Evolutionary conservation across 2,329 filamentous ascomycete species (phyloP).

Genomic region (Hymenoscyphus repandus): DNA sequence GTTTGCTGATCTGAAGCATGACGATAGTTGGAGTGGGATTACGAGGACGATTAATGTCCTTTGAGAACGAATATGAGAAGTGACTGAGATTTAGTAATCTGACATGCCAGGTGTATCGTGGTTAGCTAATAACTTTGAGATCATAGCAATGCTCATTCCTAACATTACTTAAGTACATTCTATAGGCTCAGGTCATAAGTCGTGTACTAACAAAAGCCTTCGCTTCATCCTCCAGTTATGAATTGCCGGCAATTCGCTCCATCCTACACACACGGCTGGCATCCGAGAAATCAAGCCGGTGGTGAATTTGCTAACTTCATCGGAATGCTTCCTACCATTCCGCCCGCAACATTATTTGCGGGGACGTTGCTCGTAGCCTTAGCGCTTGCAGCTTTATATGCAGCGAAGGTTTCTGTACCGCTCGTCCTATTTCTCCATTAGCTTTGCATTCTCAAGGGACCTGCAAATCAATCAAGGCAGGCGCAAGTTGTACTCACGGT

Average conservation of each 20-base stretch:
- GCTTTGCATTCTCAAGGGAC: neutral
- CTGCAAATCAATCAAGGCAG: neutral
- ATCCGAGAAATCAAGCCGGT: neutral
- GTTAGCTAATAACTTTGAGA: too few species aligned
- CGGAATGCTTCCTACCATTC: neutral
- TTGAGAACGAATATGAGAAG: too few species aligned
- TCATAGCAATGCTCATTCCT: too few species aligned
- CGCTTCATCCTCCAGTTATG: too few species aligned
- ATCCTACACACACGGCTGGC: neutral
- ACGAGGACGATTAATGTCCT: too few species aligned
- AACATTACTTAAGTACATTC: too few species aligned
- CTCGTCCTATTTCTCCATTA: neutral
- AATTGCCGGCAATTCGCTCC: neutral
- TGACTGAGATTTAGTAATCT: too few species aligned
- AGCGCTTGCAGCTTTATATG: constrained; percentile 4
- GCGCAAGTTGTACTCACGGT: neutral
- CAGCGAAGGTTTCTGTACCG: constrained; percentile 8
- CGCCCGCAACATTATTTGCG: constrained; percentile 2
- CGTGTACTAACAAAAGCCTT: too few species aligned
- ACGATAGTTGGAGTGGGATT: too few species aligned
- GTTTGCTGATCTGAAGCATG: too few species aligned
- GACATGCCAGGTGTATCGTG: too few species aligned
- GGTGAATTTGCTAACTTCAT: neutral
- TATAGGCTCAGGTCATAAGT: too few species aligned
- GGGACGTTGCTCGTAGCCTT: constrained; percentile 9